Percentiles rank a stretch among this genome's conserved stretches.
Evolutionary conservation across 2,329 filamentous ascomycete species (phyloP).

Genomic region (Fusarium verticillioides): DNA sequence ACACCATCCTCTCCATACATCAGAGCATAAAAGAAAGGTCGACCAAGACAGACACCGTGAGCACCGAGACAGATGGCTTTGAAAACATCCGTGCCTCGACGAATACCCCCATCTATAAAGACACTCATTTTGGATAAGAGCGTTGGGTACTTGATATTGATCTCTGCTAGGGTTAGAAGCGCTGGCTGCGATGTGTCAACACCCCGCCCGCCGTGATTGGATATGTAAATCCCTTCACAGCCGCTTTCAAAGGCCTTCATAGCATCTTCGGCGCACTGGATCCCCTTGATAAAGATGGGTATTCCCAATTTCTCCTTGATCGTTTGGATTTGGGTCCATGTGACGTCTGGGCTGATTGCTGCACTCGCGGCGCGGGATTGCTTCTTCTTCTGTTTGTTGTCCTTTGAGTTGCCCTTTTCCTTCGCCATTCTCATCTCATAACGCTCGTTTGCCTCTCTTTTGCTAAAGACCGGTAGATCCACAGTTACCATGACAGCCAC

Average conservation of each 20-base stretch:
- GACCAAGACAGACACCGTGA: neutral
- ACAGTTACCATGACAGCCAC: neutral
- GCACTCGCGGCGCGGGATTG: neutral
- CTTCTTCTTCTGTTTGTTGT: neutral
- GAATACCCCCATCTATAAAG: fast-evolving
- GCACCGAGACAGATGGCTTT: neutral
- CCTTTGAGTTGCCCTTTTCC: fast-evolving
- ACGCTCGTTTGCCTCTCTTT: neutral
- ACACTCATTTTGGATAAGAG: fast-evolving
- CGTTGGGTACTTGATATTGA: neutral
- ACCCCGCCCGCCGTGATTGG: fast-evolving
- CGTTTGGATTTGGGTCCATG: fast-evolving
- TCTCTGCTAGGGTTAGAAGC: neutral
- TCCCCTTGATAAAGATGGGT: neutral
- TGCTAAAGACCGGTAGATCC: neutral
- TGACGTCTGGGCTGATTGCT: neutral
- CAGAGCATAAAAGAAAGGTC: neutral
- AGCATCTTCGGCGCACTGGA: fast-evolving
- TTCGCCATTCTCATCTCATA: neutral
- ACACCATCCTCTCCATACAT: neutral
- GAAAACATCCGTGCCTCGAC: neutral
- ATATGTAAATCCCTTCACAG: neutral
- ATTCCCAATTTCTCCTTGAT: fast-evolving
- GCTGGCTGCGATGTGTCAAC: neutral
- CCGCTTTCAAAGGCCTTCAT: neutral